Percentiles rank a stretch among this genome's conserved stretches.
phyloP scores from a whole-genome alignment of 2,329 filamentous ascomycete genomes.

The Colletotrichum eremochloae region DNA sequence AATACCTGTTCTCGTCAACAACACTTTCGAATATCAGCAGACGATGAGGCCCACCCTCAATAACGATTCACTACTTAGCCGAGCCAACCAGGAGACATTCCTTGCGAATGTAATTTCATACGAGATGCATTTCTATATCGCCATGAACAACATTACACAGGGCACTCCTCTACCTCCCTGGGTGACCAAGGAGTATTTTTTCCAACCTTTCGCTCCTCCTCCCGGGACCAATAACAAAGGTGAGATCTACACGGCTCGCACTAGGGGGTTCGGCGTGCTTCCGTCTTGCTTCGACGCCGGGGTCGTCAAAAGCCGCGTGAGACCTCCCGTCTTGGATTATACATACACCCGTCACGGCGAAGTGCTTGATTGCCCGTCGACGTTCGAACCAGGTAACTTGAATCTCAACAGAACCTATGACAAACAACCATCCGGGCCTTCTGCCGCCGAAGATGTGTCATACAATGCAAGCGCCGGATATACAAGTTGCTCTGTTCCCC shows the following conservation, averaged over 20 bases:
- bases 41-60: conserved; percentile 42
- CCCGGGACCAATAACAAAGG: not conserved
- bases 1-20: not conserved
- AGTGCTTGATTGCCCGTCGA: conserved; percentile 5
- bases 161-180: conserved; percentile 63
- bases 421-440: not conserved
- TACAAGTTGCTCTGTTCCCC: not conserved
- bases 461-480: not conserved
- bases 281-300: conserved; percentile 18
- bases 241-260: conserved; percentile 41
- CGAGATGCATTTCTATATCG: conserved; percentile 50
- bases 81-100: not conserved
- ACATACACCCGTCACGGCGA: conserved; percentile 7
- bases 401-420: not conserved
- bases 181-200: conserved; percentile 60
- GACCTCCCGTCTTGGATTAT: not conserved
- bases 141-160: conserved; percentile 59
- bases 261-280: conserved; percentile 48
- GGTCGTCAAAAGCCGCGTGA: not conserved
- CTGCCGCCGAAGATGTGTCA: not conserved
- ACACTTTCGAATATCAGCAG: conserved; percentile 41
- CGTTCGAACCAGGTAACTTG: not conserved
- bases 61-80: conserved; percentile 39
- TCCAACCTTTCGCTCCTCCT: conserved; percentile 57
- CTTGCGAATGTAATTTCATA: conserved; percentile 34